Base-by-base conservation (phyloP, 306 rosid species). In the Rubus idaeus region DNA sequence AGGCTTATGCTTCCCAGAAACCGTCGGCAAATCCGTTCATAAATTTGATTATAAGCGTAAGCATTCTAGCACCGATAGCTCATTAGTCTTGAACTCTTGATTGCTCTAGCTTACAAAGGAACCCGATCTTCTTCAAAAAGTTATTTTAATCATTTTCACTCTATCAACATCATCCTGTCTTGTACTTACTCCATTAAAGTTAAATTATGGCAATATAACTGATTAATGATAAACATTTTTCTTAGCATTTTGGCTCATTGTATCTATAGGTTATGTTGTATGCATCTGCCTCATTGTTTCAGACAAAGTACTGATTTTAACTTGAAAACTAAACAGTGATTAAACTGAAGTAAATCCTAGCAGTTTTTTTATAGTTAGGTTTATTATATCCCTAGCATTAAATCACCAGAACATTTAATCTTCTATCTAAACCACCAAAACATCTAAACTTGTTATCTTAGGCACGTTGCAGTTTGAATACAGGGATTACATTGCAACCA, bases 21-120 rank as follows among this genome's bases (percentile, higher is more conserved):
- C 73, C 86, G 73, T 83, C 97, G 68, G 79, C 87, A 4, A 91
- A 96, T 79, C 99, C 99, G 11, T 96, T 96, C 87, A 71, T 90
- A 70, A 75, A 73, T 82, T 85, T 90, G 16, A 81, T 93, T 30
- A 58, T 93, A 46, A 84, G 83, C 12, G 99, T 96, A 84, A 89
- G 99, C 55, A 37, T 60, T 35, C 30, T 3, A 37, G 56, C 10
- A 18, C 8, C 44, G 9, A 0, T 12, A 17, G 16, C 6, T 55
- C 50, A 3, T n/a, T 53, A 30, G 35, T 30, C 35, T 52, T 11
- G 3, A 30, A 30, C 35, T 57, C 4, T n/a, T 72, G 66, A 44
- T 55, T 52, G n/a, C 6, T 50, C 21, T 45, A 10, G 35, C 13
- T 56, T 5, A 2, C 10, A 12, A 21, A 13, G 42, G n/a, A 55